Evolutionary conservation across 1,284 basidiomycete genomes (phyloP), one percentile per base, ranked within the genome.

Genomic region (Mycosarcoma mackinlayi): DNA sequence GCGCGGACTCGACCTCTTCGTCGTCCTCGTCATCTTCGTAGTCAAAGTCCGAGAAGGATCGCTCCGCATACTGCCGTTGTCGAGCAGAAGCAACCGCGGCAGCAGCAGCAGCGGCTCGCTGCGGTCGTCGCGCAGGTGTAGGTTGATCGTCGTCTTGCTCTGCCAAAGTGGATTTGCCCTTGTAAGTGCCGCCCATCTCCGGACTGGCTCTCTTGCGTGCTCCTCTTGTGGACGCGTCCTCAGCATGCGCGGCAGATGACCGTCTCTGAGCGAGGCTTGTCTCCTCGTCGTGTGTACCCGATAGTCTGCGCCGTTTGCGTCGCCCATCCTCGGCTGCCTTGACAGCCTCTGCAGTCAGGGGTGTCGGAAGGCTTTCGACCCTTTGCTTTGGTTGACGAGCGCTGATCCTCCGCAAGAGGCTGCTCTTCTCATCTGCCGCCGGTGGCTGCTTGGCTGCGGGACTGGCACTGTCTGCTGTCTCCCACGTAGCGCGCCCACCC

Each of bases 331-430:
- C 42, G 9, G 41, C 63, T 3, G 51, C 56, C 21, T 55, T 52
- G 10, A 66, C 56, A 18, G 56, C 56, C 10, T 56, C 63, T 33
- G 56, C 52, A 2, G 63, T 66, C 13, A 66, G 42, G 0, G 63
- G 63, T 6, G 47, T 58, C 1, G 63, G 63, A 0, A 66, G 44
- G 25, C 51, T 66, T 13, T 66, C 63, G 28, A 66, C 38, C 30
- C 56, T 40, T 8, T 66, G 63, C 48, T 66, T 66, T 14, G 63
- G 63, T n/a, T 66, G 63, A 6, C 63, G 56, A 13, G 51, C 21
- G 30, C 63, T 66, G 28, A 47, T 27, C 28, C 63, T 55, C 11
- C 56, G 45, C 23, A 56, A 51, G 1, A 21, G 23, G 14, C 54
- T 41, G 13, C 23, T 34, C 19, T 42, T 44, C 3, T 42, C 53